Base-by-base conservation (phyloP, 352 stramenopile genomes). In the Globisporangium iwayamae region DNA sequence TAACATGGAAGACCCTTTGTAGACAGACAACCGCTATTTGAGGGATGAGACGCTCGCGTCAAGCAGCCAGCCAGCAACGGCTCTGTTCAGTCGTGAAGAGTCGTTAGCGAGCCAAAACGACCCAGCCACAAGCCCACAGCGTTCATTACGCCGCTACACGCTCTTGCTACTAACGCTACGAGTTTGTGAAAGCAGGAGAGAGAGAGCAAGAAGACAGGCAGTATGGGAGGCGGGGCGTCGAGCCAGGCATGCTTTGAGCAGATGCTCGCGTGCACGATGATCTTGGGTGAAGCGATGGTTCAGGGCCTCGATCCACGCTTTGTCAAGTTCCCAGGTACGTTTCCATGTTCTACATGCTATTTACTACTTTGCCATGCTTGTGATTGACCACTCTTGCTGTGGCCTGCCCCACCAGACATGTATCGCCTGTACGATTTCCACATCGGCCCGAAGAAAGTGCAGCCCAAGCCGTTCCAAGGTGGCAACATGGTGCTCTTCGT, bases 201-300 rank as follows among this genome's bases (percentile, higher is more conserved):
- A 56, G 16, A 34, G 20, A 39, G 7, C 36, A 25, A 28, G 6
- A 39, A 3, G 5, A 28, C 47, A 1, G 25, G 25, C 25, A 36
- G 9, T 41, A 93, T 93, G 85, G 85, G 85, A 16, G 83, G 69
- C 0, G 85, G 79, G 7, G 81, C 83, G 45, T 94, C 85, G 10
- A 91, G 78, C 32, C 77, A 91, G 50, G 70, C 76, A 13, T 79
- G 79, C 2, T 87, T 93, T 59, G 79, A 89, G 74, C 85, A 94
- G 67, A 92, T 92, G 83, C 83, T 94, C 58, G 85, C 85, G 41
- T 91, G 82, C 68, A 94, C 83, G 36, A 94, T 92, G 81, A 75
- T 94, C 62, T 78, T 94, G 10, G 85, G 83, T 7, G 81, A 94
- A 57, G 83, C 85, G 54, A 90, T 92, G 83, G 84, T 94, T 36